Percentiles rank a stretch among this genome's conserved stretches.
These are phyloP conservation scores for Papiliotrema flavescens DNA, from an alignment of 1,284 basidiomycete genomes.

Conservation along the genomic window DNA sequence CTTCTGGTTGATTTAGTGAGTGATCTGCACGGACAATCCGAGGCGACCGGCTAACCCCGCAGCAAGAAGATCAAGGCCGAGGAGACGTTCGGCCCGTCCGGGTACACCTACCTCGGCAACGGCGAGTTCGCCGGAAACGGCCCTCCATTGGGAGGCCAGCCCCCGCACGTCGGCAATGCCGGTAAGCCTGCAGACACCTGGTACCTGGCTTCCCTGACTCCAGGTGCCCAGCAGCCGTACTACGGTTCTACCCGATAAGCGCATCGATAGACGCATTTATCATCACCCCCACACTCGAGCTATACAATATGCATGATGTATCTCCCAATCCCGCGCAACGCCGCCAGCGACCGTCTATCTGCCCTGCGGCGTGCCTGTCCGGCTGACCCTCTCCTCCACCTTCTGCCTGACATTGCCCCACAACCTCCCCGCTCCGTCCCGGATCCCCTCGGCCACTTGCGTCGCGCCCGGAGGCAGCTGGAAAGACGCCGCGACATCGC, in stretches of 20 bases:
- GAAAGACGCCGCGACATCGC: slow-evolving; percentile 62
- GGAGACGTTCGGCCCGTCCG: slow-evolving; percentile 65
- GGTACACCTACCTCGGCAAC: slow-evolving; percentile 54
- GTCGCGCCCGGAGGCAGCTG: slow-evolving; percentile 68
- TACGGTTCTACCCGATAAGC: slow-evolving; percentile 21
- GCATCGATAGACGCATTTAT: too few species aligned
- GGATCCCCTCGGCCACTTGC: slow-evolving; percentile 56
- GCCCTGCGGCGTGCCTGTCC: slow-evolving; percentile 37
- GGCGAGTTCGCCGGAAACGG: slow-evolving; percentile 40
- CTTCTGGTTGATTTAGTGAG: slow-evolving; percentile 51
- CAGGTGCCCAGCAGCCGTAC: slow-evolving; percentile 23
- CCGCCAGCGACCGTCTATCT: too few species aligned
- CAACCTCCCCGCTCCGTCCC: slow-evolving; percentile 71
- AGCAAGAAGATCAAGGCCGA: slow-evolving; percentile 74
- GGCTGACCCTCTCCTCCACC: slow-evolving; percentile 83
- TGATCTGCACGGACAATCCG: too few species aligned
- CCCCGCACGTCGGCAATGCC: too few species aligned
- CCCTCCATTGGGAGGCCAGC: slow-evolving; percentile 1
- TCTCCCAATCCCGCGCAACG: too few species aligned
- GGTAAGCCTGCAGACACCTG: too few species aligned
- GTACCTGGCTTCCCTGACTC: background rate
- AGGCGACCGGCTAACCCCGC: slow-evolving; percentile 45
- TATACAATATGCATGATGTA: too few species aligned
- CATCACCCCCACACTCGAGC: too few species aligned
- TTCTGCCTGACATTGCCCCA: slow-evolving; percentile 83